phyloP scores from a whole-genome alignment of 345 rosid species.

The Sisymbrium altissimum region DNA sequence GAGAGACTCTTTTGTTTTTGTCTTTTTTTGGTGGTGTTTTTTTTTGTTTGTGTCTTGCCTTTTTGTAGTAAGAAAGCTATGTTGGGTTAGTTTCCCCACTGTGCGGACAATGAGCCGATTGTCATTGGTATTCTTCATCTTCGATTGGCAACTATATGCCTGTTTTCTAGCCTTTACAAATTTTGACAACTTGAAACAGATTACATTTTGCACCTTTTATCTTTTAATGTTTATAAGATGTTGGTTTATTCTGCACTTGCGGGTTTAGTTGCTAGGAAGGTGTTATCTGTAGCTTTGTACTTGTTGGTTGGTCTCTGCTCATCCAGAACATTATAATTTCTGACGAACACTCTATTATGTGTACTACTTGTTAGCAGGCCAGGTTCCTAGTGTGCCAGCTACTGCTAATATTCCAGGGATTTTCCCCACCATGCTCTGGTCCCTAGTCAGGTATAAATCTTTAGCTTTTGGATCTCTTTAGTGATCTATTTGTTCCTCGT shows the following conservation, averaged over 20 bases:
- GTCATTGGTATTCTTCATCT: conserved; percentile 90
- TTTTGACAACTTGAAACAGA: conserved; percentile 43
- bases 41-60: conserved; percentile 71
- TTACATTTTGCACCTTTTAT: conserved; percentile 28
- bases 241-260: conserved; percentile 17
- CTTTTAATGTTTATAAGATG: conserved; percentile 30
- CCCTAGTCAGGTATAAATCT: conserved; percentile 60
- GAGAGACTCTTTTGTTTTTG: conserved; percentile 61
- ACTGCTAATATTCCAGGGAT: conserved; percentile 68
- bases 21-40: conserved; percentile 66
- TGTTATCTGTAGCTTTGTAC: conserved; percentile 14
- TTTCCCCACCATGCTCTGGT: conserved; percentile 79
- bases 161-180: conserved; percentile 70
- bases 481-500: neutral
- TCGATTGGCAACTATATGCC: conserved; percentile 80
- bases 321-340: conserved; percentile 4
- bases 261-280: conserved; percentile 18
- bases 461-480: neutral
- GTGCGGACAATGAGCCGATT: conserved; percentile 85
- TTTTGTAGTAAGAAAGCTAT: conserved; percentile 88
- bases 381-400: conserved; percentile 57
- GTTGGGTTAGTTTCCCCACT: conserved; percentile 87
- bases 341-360: conserved; percentile 24
- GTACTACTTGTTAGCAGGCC: conserved; percentile 52
- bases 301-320: conserved; percentile 8